A percentile compares a stretch with the other conserved stretches of the same genome.
These are phyloP conservation scores for Lepidium africanum DNA, from an alignment of 345 rosid species.

Conservation along the genomic window DNA sequence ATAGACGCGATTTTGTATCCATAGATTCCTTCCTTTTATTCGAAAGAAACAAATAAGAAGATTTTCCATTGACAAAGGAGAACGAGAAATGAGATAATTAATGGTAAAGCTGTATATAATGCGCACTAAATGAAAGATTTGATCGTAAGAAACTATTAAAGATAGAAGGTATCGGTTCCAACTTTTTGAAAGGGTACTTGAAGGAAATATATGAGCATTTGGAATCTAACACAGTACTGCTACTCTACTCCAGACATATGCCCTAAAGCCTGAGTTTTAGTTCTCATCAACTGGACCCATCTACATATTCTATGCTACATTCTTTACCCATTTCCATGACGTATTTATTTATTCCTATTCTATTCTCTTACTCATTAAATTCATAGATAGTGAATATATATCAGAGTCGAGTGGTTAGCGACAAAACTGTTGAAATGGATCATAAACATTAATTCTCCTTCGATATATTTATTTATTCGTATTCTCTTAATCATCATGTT, in stretches of 20 bases:
- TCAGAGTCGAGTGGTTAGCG: neutral
- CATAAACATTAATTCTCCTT: no score
- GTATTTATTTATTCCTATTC: neutral
- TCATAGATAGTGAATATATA: neutral
- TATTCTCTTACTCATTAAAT: slow-evolving; percentile 2
- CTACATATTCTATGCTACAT: slow-evolving; percentile 11
- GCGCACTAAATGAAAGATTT: neutral
- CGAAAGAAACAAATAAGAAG: no score
- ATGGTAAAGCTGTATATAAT: no score
- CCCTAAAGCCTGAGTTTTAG: neutral
- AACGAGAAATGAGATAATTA: no score
- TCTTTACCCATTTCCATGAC: slow-evolving; percentile 23
- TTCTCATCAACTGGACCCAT: slow-evolving; percentile 18
- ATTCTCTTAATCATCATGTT: no score
- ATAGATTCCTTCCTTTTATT: no score
- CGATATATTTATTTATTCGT: no score
- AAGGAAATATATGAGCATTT: slow-evolving; percentile 27
- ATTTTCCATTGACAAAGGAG: no score
- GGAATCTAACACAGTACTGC: slow-evolving; percentile 22
- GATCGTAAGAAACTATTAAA: slow-evolving; percentile 15
- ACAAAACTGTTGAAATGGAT: neutral
- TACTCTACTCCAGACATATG: neutral
- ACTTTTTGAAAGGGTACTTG: slow-evolving; percentile 22
- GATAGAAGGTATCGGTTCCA: slow-evolving; percentile 26
- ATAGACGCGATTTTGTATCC: no score